phyloP scores from a whole-genome alignment of 2,329 filamentous ascomycete species.

The Sclerotinia borealis region DNA sequence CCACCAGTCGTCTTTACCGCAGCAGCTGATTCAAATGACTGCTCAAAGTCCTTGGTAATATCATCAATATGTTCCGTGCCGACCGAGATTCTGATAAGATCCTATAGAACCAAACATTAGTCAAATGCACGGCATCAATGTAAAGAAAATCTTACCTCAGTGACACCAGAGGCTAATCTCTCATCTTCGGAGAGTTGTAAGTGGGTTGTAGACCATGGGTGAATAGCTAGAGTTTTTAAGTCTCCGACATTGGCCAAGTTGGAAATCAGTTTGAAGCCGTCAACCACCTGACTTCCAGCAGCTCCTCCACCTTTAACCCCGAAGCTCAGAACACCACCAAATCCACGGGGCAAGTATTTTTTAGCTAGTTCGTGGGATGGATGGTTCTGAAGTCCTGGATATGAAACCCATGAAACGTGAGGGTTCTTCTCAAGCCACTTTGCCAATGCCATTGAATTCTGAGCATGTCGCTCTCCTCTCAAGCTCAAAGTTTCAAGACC shows the following conservation, averaged over 20 bases:
- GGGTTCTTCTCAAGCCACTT: slow-evolving; percentile 76
- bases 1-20: slow-evolving; percentile 35
- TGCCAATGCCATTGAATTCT: slow-evolving; percentile 75
- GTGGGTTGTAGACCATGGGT: slow-evolving; percentile 93
- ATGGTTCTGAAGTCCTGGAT: slow-evolving; percentile 81
- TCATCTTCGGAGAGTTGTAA: slow-evolving; percentile 84
- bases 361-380: slow-evolving; percentile 72
- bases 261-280: slow-evolving; percentile 90
- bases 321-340: slow-evolving; percentile 86
- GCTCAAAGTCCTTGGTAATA: slow-evolving; percentile 91
- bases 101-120: slow-evolving; percentile 40
- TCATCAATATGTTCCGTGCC: slow-evolving; percentile 97
- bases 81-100: slow-evolving; percentile 90
- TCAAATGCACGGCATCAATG: background rate
- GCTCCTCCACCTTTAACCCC: slow-evolving; percentile 82
- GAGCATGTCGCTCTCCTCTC: slow-evolving; percentile 77
- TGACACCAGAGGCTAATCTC: slow-evolving; percentile 73
- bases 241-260: slow-evolving; percentile 96
- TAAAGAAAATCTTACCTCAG: slow-evolving; percentile 46
- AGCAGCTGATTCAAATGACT: slow-evolving; percentile 65
- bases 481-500: slow-evolving; percentile 86
- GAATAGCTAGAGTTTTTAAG: slow-evolving; percentile 89
- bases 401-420: slow-evolving; percentile 88
- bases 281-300: slow-evolving; percentile 84
- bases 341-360: slow-evolving; percentile 79